phyloP scores from a whole-genome alignment of 352 stramenopile species.

The Phytophthora cryptogea region DNA sequence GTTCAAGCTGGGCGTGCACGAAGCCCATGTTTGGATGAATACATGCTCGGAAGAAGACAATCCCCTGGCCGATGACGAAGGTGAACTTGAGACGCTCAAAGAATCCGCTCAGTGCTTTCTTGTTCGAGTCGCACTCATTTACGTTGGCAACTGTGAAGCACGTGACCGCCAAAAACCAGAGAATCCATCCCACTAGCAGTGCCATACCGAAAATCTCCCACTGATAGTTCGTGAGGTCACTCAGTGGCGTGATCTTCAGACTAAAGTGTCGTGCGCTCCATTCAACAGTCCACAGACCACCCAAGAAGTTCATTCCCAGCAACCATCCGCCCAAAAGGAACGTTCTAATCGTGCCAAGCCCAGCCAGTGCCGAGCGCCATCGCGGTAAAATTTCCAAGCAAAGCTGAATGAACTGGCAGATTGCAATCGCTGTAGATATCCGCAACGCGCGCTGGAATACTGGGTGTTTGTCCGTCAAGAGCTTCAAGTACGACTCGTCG shows the following conservation, averaged over 20 bases:
- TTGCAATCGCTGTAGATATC: constrained; percentile 79
- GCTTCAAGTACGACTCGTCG: constrained; percentile 85
- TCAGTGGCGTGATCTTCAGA: constrained; percentile 73
- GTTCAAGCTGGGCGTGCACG: constrained; percentile 85
- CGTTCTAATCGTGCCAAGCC: constrained; percentile 52
- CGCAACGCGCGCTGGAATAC: constrained; percentile 85
- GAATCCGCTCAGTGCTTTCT: constrained; percentile 65
- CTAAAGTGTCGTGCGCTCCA: constrained; percentile 77
- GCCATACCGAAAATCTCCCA: constrained; percentile 86
- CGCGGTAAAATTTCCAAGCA: constrained; percentile 79
- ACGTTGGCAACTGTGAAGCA: constrained; percentile 65
- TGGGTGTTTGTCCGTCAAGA: constrained; percentile 79
- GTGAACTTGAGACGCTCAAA: constrained; percentile 86
- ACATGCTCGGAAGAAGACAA: constrained; percentile 81
- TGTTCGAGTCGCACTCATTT: constrained; percentile 57
- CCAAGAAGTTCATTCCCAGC: constrained; percentile 62
- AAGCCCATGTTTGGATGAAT: constrained; percentile 86
- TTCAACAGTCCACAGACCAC: constrained; percentile 72
- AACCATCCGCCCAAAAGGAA: constrained; percentile 67
- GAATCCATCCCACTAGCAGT: constrained; percentile 78
- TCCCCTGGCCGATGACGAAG: constrained; percentile 75
- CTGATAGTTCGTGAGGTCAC: constrained; percentile 59
- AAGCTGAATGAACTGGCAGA: constrained; percentile 87
- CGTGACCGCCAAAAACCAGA: constrained; percentile 82
- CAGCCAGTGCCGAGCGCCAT: constrained; percentile 66